These are phyloP conservation scores for Mycocentrospora acerina DNA, from an alignment of 2,329 filamentous ascomycete species.

Conservation along the genomic window DNA sequence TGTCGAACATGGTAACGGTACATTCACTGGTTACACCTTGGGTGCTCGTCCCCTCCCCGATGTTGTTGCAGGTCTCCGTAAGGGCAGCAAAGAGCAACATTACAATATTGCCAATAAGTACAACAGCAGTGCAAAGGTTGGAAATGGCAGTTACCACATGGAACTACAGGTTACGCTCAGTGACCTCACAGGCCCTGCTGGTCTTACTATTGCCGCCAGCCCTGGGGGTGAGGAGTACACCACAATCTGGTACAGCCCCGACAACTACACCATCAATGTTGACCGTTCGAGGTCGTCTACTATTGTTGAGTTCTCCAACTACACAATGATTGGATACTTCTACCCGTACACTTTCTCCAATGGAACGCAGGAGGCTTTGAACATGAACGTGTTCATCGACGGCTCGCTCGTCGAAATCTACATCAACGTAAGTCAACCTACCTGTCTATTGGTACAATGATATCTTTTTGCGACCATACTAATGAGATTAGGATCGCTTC, in stretches of 20 bases:
- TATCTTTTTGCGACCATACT: neutral
- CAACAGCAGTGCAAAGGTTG: slow-evolving; percentile 24
- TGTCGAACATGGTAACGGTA: slow-evolving; percentile 40
- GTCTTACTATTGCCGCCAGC: slow-evolving; percentile 47
- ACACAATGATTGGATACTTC: slow-evolving; percentile 50
- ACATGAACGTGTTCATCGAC: slow-evolving; percentile 51
- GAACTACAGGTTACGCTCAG: slow-evolving; percentile 45
- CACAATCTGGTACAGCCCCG: slow-evolving; percentile 47
- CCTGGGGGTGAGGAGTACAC: slow-evolving; percentile 49
- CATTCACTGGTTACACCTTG: slow-evolving; percentile 48
- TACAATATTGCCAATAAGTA: slow-evolving; percentile 12
- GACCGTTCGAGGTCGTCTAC: slow-evolving; percentile 47
- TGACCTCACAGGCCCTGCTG: slow-evolving; percentile 43
- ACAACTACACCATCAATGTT: slow-evolving; percentile 50
- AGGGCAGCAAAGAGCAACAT: slow-evolving; percentile 14
- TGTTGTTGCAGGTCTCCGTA: slow-evolving; percentile 45
- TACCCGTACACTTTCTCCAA: slow-evolving; percentile 45
- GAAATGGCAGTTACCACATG: slow-evolving; percentile 41
- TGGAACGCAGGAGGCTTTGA: slow-evolving; percentile 42
- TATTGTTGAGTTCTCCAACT: slow-evolving; percentile 46
- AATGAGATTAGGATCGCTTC: slow-evolving; percentile 35
- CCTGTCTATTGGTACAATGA: neutral
- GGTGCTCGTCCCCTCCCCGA: slow-evolving; percentile 48
- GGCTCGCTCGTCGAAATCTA: slow-evolving; percentile 51
- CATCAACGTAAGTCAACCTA: slow-evolving; percentile 39